phyloP scores from a whole-genome alignment of 2,329 filamentous ascomycete species.

The Alternaria sp. region DNA sequence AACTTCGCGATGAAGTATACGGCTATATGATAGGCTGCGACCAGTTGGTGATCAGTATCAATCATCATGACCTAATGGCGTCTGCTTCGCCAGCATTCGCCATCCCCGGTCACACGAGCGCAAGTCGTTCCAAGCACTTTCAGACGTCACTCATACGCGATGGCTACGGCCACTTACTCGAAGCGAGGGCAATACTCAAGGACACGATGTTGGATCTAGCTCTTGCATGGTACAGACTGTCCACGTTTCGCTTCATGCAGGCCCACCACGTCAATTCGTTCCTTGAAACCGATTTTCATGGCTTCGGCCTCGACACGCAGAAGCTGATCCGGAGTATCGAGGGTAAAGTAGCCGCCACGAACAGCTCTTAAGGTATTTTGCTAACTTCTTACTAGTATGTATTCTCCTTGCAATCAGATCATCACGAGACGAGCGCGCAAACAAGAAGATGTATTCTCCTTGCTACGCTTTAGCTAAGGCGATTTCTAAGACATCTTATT shows the following conservation, averaged over 20 bases:
- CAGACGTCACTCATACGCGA: neutral
- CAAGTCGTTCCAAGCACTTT: neutral
- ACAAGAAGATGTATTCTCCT: neutral
- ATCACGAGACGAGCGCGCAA: too few species aligned
- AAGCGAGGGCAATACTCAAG: neutral
- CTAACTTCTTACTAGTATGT: neutral
- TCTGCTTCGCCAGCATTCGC: neutral
- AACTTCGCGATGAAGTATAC: neutral
- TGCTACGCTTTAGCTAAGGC: neutral
- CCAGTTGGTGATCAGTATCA: neutral
- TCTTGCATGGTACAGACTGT: neutral
- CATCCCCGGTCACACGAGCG: neutral
- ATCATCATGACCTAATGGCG: neutral
- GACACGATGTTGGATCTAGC: neutral
- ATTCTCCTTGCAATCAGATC: neutral
- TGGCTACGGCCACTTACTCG: neutral
- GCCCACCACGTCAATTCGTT: neutral
- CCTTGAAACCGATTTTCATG: neutral
- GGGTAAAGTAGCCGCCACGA: neutral
- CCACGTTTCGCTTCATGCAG: neutral
- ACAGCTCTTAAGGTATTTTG: neutral
- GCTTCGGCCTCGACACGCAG: neutral
- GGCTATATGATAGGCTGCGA: neutral
- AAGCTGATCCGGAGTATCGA: neutral
- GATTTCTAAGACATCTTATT: neutral